Evolutionary conservation across 768 basidiomycete genomes (phyloP).

Genomic region (Trichaptum fuscoviolaceum): DNA sequence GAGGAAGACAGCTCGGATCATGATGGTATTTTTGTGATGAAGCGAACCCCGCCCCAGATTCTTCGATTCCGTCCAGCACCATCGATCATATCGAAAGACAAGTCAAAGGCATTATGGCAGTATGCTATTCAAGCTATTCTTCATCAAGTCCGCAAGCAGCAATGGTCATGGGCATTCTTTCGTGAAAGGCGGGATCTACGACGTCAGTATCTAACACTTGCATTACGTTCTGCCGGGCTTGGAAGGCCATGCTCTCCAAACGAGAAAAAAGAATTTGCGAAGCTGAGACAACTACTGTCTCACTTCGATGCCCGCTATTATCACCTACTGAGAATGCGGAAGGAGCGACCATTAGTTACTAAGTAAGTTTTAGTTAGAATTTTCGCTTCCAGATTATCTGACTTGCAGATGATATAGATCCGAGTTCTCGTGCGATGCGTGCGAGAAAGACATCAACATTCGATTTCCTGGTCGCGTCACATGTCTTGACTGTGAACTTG

Average conservation of each 20-base stretch:
- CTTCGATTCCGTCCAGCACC: constrained; percentile 25
- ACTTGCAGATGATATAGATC: constrained; percentile 2
- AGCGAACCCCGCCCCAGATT: constrained; percentile 21
- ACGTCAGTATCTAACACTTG: constrained; percentile 19
- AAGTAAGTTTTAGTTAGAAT: constrained; percentile 10
- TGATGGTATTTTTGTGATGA: constrained; percentile 23
- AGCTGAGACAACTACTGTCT: constrained; percentile 16
- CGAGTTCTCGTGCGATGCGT: constrained; percentile 24
- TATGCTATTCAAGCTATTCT: constrained; percentile 24
- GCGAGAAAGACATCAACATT: constrained; percentile 13
- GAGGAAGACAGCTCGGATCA: constrained; percentile 14
- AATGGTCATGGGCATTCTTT: constrained; percentile 29
- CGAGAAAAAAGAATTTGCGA: constrained; percentile 19
- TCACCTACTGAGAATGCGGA: constrained; percentile 17
- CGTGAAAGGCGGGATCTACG: constrained; percentile 23
- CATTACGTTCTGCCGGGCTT: constrained; percentile 8
- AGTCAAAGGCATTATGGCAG: constrained; percentile 25
- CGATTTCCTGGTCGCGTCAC: constrained; percentile 18
- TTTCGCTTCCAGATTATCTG: not conserved
- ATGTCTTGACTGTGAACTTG: constrained; percentile 17
- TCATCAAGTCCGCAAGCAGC: constrained; percentile 18
- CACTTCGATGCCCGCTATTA: constrained; percentile 22
- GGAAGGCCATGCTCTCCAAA: constrained; percentile 10
- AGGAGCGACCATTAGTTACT: constrained; percentile 20
- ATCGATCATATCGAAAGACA: constrained; percentile 19